Percentiles rank a stretch among this genome's conserved stretches.
phyloP scores from a whole-genome alignment of 2,329 filamentous ascomycete species.

The Colletotrichum aenigma region DNA sequence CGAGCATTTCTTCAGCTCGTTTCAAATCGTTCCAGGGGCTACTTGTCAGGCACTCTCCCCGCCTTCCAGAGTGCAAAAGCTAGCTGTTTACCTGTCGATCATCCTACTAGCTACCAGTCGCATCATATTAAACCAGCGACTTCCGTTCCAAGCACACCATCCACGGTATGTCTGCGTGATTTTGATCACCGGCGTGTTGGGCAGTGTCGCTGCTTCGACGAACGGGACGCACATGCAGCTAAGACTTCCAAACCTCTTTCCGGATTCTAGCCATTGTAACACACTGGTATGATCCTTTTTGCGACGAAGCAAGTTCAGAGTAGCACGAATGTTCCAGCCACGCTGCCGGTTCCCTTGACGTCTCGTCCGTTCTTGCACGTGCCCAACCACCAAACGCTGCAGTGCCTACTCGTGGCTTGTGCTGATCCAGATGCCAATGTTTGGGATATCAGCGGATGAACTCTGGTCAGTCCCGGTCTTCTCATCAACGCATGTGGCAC shows the following conservation, averaged over 20 bases:
- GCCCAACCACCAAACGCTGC: background rate
- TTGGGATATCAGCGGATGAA: background rate
- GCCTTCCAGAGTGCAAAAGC: background rate
- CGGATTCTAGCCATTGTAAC: background rate
- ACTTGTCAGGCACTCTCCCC: background rate
- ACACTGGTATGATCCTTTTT: background rate
- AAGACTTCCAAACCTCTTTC: background rate
- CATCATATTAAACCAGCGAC: background rate
- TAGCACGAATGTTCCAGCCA: background rate
- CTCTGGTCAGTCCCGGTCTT: background rate
- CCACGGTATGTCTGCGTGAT: background rate
- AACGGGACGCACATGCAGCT: background rate
- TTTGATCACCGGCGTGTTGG: background rate
- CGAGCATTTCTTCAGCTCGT: background rate
- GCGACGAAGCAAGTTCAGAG: background rate
- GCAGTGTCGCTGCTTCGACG: background rate
- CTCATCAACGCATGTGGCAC: background rate
- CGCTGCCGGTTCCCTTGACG: background rate
- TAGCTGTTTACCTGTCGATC: constrained; percentile 7
- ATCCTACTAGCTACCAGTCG: background rate
- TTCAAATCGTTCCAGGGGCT: background rate
- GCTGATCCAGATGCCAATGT: background rate
- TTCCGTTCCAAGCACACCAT: background rate
- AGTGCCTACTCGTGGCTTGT: background rate
- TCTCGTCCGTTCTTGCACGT: background rate